Conservation (phyloP, 495 filamentous ascomycete genomes). For the Neurospora sp. region DNA sequence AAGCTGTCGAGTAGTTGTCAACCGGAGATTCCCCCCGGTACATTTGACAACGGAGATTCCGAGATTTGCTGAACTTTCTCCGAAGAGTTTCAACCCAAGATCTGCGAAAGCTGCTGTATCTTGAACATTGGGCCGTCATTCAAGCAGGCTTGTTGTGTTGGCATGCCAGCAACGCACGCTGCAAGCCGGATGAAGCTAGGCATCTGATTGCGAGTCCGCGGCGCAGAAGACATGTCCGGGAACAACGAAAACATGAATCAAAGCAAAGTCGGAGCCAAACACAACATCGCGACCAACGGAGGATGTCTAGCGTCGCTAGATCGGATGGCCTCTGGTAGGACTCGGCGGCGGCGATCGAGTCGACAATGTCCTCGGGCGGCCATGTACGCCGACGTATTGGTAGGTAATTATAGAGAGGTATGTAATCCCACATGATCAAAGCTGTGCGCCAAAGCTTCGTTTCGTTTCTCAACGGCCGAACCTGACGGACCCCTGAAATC, state of each 20-base stretch:
- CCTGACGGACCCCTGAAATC: neutral
- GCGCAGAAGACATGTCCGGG: neutral
- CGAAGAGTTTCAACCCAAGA: neutral
- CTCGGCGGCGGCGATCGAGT: neutral
- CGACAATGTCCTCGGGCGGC: neutral
- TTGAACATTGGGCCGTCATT: neutral
- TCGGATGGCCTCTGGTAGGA: neutral
- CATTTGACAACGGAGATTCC: neutral
- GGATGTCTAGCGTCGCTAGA: neutral
- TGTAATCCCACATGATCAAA: conserved; percentile 1
- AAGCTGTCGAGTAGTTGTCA: neutral
- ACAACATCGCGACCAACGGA: neutral
- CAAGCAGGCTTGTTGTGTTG: neutral
- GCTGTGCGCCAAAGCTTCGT: conserved; percentile 5
- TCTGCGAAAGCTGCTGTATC: neutral
- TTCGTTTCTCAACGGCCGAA: conserved; percentile 7
- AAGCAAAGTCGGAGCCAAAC: neutral
- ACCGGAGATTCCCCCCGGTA: neutral
- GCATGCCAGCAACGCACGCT: neutral
- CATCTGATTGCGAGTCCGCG: neutral
- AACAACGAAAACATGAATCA: neutral
- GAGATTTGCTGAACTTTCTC: neutral
- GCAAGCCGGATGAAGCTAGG: neutral
- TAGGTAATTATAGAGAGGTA: neutral
- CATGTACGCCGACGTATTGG: neutral